phyloP scores from a whole-genome alignment of 176 grass and related monocot genomes.

The Rhipidocladum racemiflorum region DNA sequence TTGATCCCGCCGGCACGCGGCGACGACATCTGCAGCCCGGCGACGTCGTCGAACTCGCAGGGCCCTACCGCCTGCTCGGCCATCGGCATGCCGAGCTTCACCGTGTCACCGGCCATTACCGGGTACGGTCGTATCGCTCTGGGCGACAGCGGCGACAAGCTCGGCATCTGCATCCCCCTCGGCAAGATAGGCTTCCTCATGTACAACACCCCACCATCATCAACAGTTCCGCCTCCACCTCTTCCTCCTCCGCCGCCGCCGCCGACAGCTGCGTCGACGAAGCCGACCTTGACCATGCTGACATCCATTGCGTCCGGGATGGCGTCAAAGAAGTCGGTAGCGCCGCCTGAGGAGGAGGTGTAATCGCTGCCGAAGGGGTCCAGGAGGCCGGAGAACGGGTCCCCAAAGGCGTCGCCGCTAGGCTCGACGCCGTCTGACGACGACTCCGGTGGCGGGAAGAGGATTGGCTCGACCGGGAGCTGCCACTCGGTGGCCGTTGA shows the following conservation, averaged over 20 bases:
- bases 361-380: constrained; percentile 52
- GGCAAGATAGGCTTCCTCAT: constrained; percentile 21
- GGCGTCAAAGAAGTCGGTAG: constrained; percentile 29
- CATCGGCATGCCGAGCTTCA: constrained; percentile 39
- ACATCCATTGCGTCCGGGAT: neutral
- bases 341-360: constrained; percentile 5
- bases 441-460: constrained; percentile 34
- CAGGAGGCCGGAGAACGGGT: constrained; percentile 53
- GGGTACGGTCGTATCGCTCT: constrained; percentile 44
- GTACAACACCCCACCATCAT: constrained; percentile 18
- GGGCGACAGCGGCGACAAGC: constrained; percentile 39
- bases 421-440: constrained; percentile 19
- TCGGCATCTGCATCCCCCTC: constrained; percentile 30
- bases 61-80: constrained; percentile 27
- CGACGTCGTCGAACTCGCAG: constrained; percentile 31
- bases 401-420: constrained; percentile 37
- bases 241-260: neutral
- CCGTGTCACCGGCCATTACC: neutral
- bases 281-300: constrained; percentile 20
- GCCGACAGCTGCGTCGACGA: constrained; percentile 19
- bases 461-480: constrained; percentile 28
- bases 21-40: constrained; percentile 58
- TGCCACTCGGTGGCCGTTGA: constrained; percentile 44
- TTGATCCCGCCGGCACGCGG: constrained; percentile 55
- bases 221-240: neutral